Base-by-base conservation (phyloP, 2,329 filamentous ascomycete genomes). In the Beauveria varroae region DNA sequence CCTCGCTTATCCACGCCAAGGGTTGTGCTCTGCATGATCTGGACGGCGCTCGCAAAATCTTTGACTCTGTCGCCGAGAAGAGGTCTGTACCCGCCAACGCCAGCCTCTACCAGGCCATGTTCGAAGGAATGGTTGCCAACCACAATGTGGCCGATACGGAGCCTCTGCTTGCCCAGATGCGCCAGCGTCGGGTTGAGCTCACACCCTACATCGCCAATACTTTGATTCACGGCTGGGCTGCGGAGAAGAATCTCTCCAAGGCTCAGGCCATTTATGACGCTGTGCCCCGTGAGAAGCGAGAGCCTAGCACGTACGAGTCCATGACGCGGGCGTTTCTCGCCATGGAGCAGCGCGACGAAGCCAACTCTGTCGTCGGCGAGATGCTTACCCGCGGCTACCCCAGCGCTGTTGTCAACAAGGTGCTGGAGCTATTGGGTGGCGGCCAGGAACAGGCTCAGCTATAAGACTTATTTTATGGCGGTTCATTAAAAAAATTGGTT, bases 201-300 rank as follows among this genome's bases (percentile, higher is more conserved):
- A 98, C 95, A 2, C 89, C 95, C 0, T 99, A 99, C 77, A 98
- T 99, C 71, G 95, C 95, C 71, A 99, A 99, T 79, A 96, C 93
- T 6, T 82, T 99, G 51, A 98, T 99, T 70, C 93, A 98, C 71
- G 95, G 95, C 65, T 99, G 95, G 93, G 91, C 93, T 24, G 83
- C 88, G 16, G 89, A 90, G 72, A 88, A 89, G 75, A 84, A 96
- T 65, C 89, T 98, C 50, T 76, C 78, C 63, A 93, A 91, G 74
- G 90, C 92, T 20, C 86, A 87, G 70, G 78, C 82, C 26, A 86
- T 97, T 64, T 99, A 96, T 72, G 83, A 89, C 63, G 81, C 83
- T n/a, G 87, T 99, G 3, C 84, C 87, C 9, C 82, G 85, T 30
- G 83, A 86, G 60, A 92, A 88, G 77, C 87, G 95, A 62, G 95